Evolutionary conservation across 805 yeast species (phyloP).

Genomic region (Geotrichum ghanense): DNA sequence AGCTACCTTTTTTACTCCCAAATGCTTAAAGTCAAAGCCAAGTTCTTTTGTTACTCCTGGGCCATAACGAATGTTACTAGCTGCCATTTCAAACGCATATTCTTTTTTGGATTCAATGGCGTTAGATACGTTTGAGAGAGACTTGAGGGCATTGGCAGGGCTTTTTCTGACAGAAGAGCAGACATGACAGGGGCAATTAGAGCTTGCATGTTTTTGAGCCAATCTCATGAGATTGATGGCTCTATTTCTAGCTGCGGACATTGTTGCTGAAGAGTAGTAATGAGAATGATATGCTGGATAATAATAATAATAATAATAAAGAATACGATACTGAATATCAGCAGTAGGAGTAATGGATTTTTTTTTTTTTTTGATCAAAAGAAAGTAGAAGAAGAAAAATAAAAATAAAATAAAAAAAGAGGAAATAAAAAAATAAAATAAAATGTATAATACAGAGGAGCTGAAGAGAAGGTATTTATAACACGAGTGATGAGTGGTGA

Average conservation of each 20-base stretch:
- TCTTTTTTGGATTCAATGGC: slow-evolving; percentile 16
- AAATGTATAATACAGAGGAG: too few species aligned
- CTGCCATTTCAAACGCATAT: slow-evolving; percentile 31
- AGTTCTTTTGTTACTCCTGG: slow-evolving; percentile 29
- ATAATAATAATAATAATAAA: too few species aligned
- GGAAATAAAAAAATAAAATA: too few species aligned
- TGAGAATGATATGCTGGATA: too few species aligned
- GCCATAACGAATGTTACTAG: slow-evolving; percentile 29
- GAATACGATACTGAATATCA: too few species aligned
- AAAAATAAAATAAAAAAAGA: too few species aligned
- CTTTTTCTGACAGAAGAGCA: neutral
- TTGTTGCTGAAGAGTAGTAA: neutral
- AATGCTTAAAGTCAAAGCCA: slow-evolving; percentile 27
- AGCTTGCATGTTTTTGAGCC: neutral
- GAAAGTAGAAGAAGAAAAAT: too few species aligned
- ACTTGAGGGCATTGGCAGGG: slow-evolving; percentile 4
- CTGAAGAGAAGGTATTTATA: too few species aligned
- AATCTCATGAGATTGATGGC: slow-evolving; percentile 1
- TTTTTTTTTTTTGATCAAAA: too few species aligned
- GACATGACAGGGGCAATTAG: slow-evolving; percentile 2
- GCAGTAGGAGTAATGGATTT: too few species aligned
- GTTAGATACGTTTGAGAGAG: slow-evolving; percentile 3
- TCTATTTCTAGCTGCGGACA: neutral
- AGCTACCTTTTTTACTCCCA: slow-evolving; percentile 25
- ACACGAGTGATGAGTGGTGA: too few species aligned